These are phyloP conservation scores for Wickerhamiella spandovensis DNA, from an alignment of 805 yeast species.

Conservation along the genomic window DNA sequence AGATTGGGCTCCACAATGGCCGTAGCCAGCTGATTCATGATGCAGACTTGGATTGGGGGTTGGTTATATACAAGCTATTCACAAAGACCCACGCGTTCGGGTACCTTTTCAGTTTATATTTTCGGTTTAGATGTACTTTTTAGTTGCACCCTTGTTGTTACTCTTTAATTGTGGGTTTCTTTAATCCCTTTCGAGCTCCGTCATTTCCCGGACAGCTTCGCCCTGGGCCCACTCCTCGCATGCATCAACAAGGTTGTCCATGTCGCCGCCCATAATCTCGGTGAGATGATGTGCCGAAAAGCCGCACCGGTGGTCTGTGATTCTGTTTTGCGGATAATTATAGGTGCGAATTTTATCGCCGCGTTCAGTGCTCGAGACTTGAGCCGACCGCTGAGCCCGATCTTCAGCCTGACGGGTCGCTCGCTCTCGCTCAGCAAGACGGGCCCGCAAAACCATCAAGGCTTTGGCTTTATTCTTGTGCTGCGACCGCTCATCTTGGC, in stretches of 20 bases:
- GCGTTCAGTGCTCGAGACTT: constrained; percentile 79
- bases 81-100: no score
- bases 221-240: constrained; percentile 36
- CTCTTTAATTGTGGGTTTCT: no score
- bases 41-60: no score
- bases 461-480: constrained; percentile 92
- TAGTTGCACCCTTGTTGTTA: no score
- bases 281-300: constrained; percentile 62
- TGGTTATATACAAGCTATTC: no score
- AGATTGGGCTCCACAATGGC: constrained; percentile 4
- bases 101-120: no score
- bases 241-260: constrained; percentile 43
- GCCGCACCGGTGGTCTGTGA: constrained; percentile 90
- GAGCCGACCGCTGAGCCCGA: constrained; percentile 55
- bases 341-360: constrained; percentile 90
- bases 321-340: constrained; percentile 81
- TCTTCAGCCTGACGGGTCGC: constrained; percentile 52
- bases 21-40: constrained; percentile 3
- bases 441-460: constrained; percentile 62
- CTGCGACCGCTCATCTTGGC: constrained; percentile 93
- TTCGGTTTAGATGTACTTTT: no score
- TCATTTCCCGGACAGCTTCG: constrained; percentile 30
- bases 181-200: background rate
- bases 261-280: constrained; percentile 47
- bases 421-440: constrained; percentile 71